Conservation (phyloP, 2,329 filamentous ascomycete genomes). For the Leptographium procerum region DNA sequence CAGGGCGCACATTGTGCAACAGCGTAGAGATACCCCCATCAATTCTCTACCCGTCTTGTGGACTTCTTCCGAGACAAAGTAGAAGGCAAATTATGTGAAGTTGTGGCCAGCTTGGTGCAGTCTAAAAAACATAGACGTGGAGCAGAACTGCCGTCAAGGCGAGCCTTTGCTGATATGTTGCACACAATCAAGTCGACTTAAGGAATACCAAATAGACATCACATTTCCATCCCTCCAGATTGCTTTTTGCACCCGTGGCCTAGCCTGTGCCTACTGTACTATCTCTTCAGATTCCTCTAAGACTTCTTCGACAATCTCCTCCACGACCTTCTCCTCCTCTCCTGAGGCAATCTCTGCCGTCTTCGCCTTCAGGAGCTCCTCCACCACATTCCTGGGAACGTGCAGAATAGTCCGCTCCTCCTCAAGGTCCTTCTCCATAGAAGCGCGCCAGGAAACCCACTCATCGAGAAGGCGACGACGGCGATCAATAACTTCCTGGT, state of each 20-base stretch:
- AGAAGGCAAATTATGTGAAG: too few relatives aligned
- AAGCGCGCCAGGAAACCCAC: slow-evolving; percentile 76
- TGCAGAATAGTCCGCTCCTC: slow-evolving; percentile 61
- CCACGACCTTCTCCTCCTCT: slow-evolving; percentile 70
- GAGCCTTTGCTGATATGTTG: not conserved
- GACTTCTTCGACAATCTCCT: slow-evolving; percentile 80
- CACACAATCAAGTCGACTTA: not conserved
- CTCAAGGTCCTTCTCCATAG: slow-evolving; percentile 57
- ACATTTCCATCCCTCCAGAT: not conserved
- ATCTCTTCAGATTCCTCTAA: slow-evolving; percentile 77
- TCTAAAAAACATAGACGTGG: not conserved
- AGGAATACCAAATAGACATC: not conserved
- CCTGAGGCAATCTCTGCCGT: slow-evolving; percentile 41
- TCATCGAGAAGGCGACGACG: slow-evolving; percentile 73
- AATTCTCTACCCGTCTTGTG: too few relatives aligned
- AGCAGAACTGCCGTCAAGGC: not conserved
- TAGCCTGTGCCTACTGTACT: slow-evolving; percentile 21
- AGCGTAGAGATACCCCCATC: not conserved
- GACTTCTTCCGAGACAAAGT: too few relatives aligned
- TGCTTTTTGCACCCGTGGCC: not conserved
- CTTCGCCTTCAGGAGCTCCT: slow-evolving; percentile 48
- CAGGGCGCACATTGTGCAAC: not conserved
- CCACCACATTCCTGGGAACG: slow-evolving; percentile 53
- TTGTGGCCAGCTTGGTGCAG: too few relatives aligned
- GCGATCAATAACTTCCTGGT: slow-evolving; percentile 84